Percentiles rank a stretch among this genome's conserved stretches.
Conservation (phyloP, 164 flowering plant genomes). For the Magnolia sinica region DNA sequence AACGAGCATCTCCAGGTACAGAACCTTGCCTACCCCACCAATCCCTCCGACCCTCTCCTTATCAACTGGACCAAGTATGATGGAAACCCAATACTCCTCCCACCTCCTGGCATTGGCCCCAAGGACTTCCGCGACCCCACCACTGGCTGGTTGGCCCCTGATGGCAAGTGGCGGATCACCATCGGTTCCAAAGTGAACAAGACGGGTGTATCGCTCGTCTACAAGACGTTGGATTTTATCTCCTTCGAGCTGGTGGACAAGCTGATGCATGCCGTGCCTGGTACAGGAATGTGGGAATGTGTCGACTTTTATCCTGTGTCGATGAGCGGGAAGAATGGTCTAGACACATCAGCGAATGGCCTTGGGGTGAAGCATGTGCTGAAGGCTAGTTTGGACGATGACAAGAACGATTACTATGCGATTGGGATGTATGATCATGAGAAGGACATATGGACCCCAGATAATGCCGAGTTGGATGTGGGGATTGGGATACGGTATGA, state of each 20-base stretch:
- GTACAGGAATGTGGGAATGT: conserved; percentile 97
- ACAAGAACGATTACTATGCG: conserved; percentile 65
- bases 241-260: conserved; percentile 36
- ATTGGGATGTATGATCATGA: conserved; percentile 52
- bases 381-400: conserved; percentile 72
- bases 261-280: conserved; percentile 51
- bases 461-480: conserved; percentile 54
- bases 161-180: conserved; percentile 58
- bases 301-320: conserved; percentile 85
- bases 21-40: conserved; percentile 62
- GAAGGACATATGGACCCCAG: conserved; percentile 55
- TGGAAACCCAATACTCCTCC: conserved; percentile 64
- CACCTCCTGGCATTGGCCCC: conserved; percentile 56
- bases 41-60: conserved; percentile 72
- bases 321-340: conserved; percentile 29
- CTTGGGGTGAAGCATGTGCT: conserved; percentile 65
- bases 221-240: conserved; percentile 60
- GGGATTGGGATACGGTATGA: conserved; percentile 71
- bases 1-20: conserved; percentile 65
- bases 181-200: conserved; percentile 59
- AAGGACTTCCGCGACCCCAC: conserved; percentile 85
- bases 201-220: conserved; percentile 64
- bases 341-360: conserved; percentile 64
- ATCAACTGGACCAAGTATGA: conserved; percentile 66
- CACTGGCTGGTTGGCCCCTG: conserved; percentile 61